Conservation (phyloP, 2,329 filamentous ascomycete genomes). For the Metarhizium rileyi region DNA sequence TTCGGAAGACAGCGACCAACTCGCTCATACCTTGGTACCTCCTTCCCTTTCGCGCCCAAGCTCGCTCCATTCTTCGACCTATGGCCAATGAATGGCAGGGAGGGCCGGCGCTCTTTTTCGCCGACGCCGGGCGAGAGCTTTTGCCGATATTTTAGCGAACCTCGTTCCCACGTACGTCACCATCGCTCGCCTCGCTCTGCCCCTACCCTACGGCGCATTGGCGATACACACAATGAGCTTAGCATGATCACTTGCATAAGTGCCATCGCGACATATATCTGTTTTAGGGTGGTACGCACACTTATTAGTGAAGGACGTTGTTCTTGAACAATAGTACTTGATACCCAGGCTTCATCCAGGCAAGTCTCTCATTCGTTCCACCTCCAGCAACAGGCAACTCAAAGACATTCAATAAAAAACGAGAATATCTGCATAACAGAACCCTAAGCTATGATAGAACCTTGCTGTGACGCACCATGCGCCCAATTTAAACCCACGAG, state of each 20-base stretch:
- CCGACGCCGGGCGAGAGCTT: slow-evolving; percentile 4
- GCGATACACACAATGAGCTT: background rate
- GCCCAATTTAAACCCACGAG: too few relatives aligned
- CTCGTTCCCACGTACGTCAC: slow-evolving; percentile 3
- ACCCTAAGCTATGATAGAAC: too few relatives aligned
- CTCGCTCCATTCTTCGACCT: background rate
- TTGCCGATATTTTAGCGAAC: slow-evolving; percentile 7
- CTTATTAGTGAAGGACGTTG: too few relatives aligned
- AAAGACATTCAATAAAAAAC: too few relatives aligned
- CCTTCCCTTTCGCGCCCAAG: background rate
- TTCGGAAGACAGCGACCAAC: background rate
- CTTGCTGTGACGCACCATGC: too few relatives aligned
- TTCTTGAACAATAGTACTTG: too few relatives aligned
- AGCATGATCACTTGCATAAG: background rate
- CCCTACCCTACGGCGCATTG: background rate
- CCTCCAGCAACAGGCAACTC: too few relatives aligned
- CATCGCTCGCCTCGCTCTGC: background rate
- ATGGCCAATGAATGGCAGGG: slow-evolving; percentile 7
- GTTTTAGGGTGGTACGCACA: too few relatives aligned
- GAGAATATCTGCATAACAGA: too few relatives aligned
- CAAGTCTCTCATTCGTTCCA: too few relatives aligned
- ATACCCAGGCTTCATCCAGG: too few relatives aligned
- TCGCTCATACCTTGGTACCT: background rate
- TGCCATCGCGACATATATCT: too few relatives aligned
- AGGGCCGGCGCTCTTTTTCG: slow-evolving; percentile 7